Percentiles rank a stretch among this genome's conserved stretches.
Conservation (phyloP, 345 rosid genomes). For the Geranium rotundifolium region DNA sequence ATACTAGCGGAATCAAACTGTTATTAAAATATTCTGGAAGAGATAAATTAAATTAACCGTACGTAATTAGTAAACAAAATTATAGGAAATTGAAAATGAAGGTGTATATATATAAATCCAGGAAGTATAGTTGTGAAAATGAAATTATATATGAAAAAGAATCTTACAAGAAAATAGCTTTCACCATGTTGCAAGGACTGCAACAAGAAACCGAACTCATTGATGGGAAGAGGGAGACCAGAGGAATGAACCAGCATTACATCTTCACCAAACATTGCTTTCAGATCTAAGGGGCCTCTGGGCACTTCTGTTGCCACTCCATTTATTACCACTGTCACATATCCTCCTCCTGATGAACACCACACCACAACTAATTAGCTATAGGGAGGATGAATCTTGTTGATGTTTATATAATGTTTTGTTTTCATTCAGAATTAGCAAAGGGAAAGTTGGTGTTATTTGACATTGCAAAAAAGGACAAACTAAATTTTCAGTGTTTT, state of each 20-base stretch:
- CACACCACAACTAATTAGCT: too few relatives aligned
- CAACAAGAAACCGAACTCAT: conserved; percentile 65
- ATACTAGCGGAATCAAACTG: conserved; percentile 3
- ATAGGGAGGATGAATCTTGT: too few relatives aligned
- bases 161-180: conserved; percentile 85
- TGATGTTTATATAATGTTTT: too few relatives aligned
- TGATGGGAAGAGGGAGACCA: conserved; percentile 59
- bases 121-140: too few relatives aligned
- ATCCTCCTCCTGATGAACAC: conserved; percentile 40
- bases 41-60: conserved; percentile 15
- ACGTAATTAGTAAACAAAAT: conserved; percentile 8
- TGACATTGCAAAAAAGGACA: neutral
- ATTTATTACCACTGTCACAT: conserved; percentile 67
- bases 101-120: conserved; percentile 12
- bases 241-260: conserved; percentile 61
- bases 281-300: conserved; percentile 68
- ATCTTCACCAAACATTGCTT: conserved; percentile 67
- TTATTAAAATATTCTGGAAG: conserved; percentile 3
- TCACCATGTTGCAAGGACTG: conserved; percentile 84
- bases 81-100: neutral
- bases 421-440: neutral
- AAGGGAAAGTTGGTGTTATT: neutral
- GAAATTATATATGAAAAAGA: neutral
- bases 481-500: conserved; percentile 1
- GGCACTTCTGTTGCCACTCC: conserved; percentile 75